Percentiles rank a stretch among this genome's conserved stretches.
These are phyloP conservation scores for Lipomyces yarrowii DNA, from an alignment of 1,139 yeast genomes.

Conservation along the genomic window DNA sequence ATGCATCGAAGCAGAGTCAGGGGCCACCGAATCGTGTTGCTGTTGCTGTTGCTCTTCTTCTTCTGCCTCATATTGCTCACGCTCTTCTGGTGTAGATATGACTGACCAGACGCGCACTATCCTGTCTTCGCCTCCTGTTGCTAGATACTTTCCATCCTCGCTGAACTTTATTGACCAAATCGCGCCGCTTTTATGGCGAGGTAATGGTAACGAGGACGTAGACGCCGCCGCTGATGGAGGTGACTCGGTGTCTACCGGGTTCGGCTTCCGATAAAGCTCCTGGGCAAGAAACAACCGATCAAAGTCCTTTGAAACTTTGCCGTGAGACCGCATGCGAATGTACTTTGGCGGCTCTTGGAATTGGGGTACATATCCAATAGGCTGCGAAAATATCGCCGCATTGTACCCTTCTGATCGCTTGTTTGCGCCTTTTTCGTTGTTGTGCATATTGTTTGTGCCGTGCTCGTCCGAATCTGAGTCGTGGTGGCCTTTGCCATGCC, in stretches of 20 bases:
- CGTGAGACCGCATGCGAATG: constrained; percentile 44
- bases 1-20: constrained; percentile 6
- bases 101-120: constrained; percentile 78
- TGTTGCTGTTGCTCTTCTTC: constrained; percentile 19
- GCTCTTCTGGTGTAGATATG: constrained; percentile 65
- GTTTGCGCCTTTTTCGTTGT: background rate
- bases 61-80: constrained; percentile 18
- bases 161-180: constrained; percentile 76
- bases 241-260: background rate
- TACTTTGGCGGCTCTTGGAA: constrained; percentile 43
- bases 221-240: constrained; percentile 11
- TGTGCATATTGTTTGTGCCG: background rate
- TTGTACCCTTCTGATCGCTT: constrained; percentile 43
- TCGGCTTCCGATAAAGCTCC: constrained; percentile 49
- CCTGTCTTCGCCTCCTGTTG: constrained; percentile 80
- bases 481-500: background rate
- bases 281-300: constrained; percentile 77
- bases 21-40: background rate
- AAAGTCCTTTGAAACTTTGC: constrained; percentile 44
- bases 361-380: constrained; percentile 39
- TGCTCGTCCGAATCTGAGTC: constrained; percentile 6
- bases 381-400: constrained; percentile 38
- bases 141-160: constrained; percentile 76
- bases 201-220: constrained; percentile 16
- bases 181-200: constrained; percentile 46